Base-by-base conservation (phyloP, 192 early-diverging fungal species). In the Obelidium mucronatum region DNA sequence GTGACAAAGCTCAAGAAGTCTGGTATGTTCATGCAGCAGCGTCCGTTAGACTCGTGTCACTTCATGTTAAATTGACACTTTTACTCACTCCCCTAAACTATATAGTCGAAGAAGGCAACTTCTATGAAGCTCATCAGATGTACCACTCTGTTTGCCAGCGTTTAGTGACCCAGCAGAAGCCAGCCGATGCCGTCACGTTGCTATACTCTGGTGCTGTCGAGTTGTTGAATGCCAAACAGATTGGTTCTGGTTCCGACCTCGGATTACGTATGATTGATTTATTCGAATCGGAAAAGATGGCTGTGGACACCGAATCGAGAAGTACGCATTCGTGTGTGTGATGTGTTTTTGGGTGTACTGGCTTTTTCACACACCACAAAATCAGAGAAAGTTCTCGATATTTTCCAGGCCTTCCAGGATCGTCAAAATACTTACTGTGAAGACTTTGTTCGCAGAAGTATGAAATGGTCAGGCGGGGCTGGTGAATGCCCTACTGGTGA, bases 101-200 rank as follows among this genome's bases (percentile, higher is more conserved):
- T n/a, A 39, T 55, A 53, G 71, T 48, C 61, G 37, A 6, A 4
- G 84, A 86, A 74, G 94, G 93, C 40, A 95, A 96, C 83, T 97
- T 96, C 85, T 98, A 98, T 85, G 96, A 97, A 79, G 94, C 95
- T 1, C 95, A 98, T 79, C 96, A 98, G 79, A 97, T 97, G 94
- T 93, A 96, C 81, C 93, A 95, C 44, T 96, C 96, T 42, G 92
- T 97, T 17, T 92, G 91, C 77, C 91, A 92, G 84, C 82, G 93
- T 89, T 93, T 22, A 5, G 53, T 96, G n/a, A 96, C 96, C 79
- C 94, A 96, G 69, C 88, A 94, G 40, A 94, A 94, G 75, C 85
- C 89, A 76, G 81, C 79, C 39, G 87, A 91, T 42, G 94, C 94
- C 5, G 88, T 95, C 59, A 84, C 91, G 8, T 86, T 98, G 2